Percentiles rank a stretch among this genome's conserved stretches.
Conservation (phyloP, 371 early-diverging fungal species). For the Lichtheimia corymbifera region DNA sequence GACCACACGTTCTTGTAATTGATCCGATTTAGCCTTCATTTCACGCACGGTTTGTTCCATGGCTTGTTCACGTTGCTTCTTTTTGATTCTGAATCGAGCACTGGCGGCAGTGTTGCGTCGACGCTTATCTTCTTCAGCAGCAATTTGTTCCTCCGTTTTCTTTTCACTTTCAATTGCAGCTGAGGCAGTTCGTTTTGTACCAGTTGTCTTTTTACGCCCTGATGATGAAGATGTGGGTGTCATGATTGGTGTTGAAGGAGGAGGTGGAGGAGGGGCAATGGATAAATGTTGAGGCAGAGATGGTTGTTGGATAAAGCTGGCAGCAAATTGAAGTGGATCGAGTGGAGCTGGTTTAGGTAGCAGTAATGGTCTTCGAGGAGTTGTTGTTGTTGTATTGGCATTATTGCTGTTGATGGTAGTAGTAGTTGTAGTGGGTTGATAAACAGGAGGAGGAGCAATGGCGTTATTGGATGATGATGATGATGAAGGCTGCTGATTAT, state of each 20-base stretch:
- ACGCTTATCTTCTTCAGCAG: conserved; percentile 76
- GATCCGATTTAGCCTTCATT: conserved; percentile 74
- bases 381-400: conserved; percentile 39
- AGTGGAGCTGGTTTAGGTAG: conserved; percentile 12
- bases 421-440: background rate
- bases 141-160: conserved; percentile 5
- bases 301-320: background rate
- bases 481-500: conserved; percentile 8
- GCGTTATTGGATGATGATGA: background rate
- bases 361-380: conserved; percentile 22
- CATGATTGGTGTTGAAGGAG: background rate
- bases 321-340: conserved; percentile 10
- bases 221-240: background rate
- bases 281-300: background rate
- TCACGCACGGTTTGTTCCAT: conserved; percentile 81
- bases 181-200: conserved; percentile 2
- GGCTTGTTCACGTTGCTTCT: conserved; percentile 85
- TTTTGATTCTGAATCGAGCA: conserved; percentile 93
- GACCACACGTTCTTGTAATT: conserved; percentile 70
- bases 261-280: background rate
- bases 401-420: conserved; percentile 8
- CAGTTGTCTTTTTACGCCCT: background rate
- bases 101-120: conserved; percentile 93
- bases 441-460: no score
- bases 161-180: conserved; percentile 2